Evolutionary conservation across 257 asterid species (phyloP).

Genomic region (Plantago major): DNA sequence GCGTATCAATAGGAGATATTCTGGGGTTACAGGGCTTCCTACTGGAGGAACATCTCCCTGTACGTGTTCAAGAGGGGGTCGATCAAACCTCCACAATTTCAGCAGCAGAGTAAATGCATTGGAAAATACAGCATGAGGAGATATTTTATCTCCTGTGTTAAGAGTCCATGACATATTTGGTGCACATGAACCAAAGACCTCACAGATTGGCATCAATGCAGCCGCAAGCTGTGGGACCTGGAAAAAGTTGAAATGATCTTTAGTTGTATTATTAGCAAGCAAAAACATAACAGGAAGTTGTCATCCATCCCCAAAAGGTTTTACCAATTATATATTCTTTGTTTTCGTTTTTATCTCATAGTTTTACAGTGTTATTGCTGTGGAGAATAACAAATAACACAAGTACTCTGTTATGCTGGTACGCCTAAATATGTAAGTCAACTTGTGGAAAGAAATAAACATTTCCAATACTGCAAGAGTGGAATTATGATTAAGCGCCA

Average conservation of each 20-base stretch:
- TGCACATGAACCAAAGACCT: slow-evolving; percentile 87
- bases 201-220: slow-evolving; percentile 94
- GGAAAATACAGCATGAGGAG: slow-evolving; percentile 80
- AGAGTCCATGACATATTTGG: slow-evolving; percentile 77
- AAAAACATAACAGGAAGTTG: not conserved
- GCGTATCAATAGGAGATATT: slow-evolving; percentile 70
- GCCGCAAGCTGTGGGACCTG: slow-evolving; percentile 99
- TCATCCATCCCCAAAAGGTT: not conserved
- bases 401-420: not conserved
- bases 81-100: slow-evolving; percentile 93
- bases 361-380: no score
- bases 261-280: slow-evolving; percentile 10
- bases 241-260: slow-evolving; percentile 19
- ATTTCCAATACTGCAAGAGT: no score
- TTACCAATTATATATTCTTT: not conserved
- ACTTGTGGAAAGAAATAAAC: no score
- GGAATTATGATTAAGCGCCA: no score
- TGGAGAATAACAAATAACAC: no score
- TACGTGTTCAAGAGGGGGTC: slow-evolving; percentile 74
- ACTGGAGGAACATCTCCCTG: slow-evolving; percentile 65
- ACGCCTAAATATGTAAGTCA: no score
- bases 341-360: slow-evolving; percentile 7
- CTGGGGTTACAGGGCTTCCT: slow-evolving; percentile 78
- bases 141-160: slow-evolving; percentile 65
- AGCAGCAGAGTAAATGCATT: slow-evolving; percentile 88